Base-by-base conservation (phyloP, 768 basidiomycete genomes). In the Lactarius sanguifluus region DNA sequence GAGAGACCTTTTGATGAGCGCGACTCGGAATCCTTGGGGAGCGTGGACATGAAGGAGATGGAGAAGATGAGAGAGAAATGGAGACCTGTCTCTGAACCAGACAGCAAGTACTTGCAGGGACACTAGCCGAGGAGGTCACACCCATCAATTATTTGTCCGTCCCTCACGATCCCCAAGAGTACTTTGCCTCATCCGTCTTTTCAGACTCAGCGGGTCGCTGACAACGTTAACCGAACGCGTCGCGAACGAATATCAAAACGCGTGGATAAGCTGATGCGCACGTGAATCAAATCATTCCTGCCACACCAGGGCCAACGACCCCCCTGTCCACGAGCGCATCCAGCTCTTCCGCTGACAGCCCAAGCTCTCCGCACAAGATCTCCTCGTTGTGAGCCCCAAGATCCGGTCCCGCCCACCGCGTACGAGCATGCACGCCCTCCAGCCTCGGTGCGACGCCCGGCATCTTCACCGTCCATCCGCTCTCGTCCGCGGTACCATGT, bases 351-450 rank as follows among this genome's bases (percentile, higher is more conserved):
- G 67, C 69, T 0, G 71, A 62, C 3, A 78, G 58, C 2, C 74
- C 76, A 28, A 78, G 67, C 59, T 75, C 72, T 1, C 66, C 72
- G 25, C 72, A 59, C 10, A 78, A 64, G 47, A 78, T 75, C 66
- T 78, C 77, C n/a, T 68, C 69, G 61, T 75, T 77, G 57, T 78
- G 76, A 32, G 73, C 74, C 4, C 89, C 89, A n/a, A 90, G 76
- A 66, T 87, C 80, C 2, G 88, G 88, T 0, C 88, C 88, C 32
- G 87, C 88, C 87, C 87, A 90, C 67, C 79, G 81, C 1, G 88
- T 86, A 69, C 79, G 78, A 5, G 82, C 76, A 52, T 86, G 80
- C 32, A 82, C 83, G 16, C 85, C 86, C 65, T 88, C 83, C 61
- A 90, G 73, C 60, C 85, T 74, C 8, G 88, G 89, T 67, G 86